These are phyloP conservation scores for Cladosporium oxysporum DNA, from an alignment of 2,329 filamentous ascomycete species.

Conservation along the genomic window DNA sequence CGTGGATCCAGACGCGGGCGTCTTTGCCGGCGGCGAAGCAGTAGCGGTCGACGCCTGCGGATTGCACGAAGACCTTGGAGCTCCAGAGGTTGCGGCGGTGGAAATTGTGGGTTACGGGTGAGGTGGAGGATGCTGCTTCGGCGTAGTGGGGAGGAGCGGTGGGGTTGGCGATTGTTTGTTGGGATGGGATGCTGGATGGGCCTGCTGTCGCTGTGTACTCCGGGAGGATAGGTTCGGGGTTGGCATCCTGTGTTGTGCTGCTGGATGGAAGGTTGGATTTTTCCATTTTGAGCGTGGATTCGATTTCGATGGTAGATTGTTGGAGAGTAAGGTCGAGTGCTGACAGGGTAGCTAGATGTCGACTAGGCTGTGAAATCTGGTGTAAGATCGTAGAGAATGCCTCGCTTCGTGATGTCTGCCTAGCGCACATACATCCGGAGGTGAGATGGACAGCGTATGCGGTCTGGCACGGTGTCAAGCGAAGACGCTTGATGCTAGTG, in stretches of 20 bases:
- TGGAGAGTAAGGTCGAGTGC: neutral
- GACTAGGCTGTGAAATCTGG: neutral
- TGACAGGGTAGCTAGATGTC: neutral
- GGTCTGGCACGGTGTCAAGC: neutral
- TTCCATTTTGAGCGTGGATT: neutral
- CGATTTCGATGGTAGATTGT: neutral
- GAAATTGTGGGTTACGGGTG: conserved; percentile 10
- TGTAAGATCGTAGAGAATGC: neutral
- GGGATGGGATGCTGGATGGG: neutral
- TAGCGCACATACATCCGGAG: neutral
- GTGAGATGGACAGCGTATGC: neutral
- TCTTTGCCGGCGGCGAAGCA: conserved; percentile 14
- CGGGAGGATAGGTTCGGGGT: neutral
- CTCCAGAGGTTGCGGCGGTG: conserved; percentile 6
- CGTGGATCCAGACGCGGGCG: conserved; percentile 12
- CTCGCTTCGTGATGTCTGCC: neutral
- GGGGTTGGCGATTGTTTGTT: neutral
- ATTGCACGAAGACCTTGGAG: conserved; percentile 13
- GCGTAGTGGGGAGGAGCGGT: neutral
- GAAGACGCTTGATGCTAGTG: neutral
- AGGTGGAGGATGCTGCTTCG: neutral
- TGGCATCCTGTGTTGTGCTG: neutral
- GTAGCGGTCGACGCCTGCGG: conserved; percentile 14
- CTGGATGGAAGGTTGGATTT: neutral
- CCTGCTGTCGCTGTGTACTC: neutral